Evolutionary conservation across 225 moss, liverwort and hornwort species (phyloP), one percentile per base, ranked within the genome.

Genomic region (Sphagnum contortum): DNA sequence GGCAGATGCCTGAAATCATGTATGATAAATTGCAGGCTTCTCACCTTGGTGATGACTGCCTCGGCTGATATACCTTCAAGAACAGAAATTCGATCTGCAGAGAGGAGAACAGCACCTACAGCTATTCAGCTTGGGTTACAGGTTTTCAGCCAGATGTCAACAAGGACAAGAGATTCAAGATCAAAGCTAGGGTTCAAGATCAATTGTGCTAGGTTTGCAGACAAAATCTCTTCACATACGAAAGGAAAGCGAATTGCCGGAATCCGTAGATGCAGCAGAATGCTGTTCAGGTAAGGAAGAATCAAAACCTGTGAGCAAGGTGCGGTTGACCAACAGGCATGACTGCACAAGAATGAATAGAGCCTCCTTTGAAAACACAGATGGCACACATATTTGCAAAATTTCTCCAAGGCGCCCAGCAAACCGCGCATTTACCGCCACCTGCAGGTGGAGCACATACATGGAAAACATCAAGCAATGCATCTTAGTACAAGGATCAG

Each of bases 301-400:
- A 12, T 47, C 9, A 3, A 12, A 12, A 76, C 82, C 67, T 82
- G 82, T 82, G 47, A 73, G 75, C 14, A 82, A 68, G 12, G 83
- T 83, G 45, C 79, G 76, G 79, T 76, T 83, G 70, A 83, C 79
- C 65, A 83, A 64, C 53, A 80, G 74, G 67, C 67, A 78, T 68
- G 78, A 71, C 53, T 82, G 78, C 54, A 59, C 49, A 4, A 79
- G 54, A 11, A 83, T 76, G 64, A 83, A 49, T 6, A 77, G 69
- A 44, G 79, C 73, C 68, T 82, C 78, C 73, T 66, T 79, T 29
- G 76, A 82, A 49, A 59, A 59, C 9, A 79, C 52, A 62, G 82
- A 73, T 2, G 76, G 73, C 52, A 82, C 73, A 59, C 79, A 79
- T 73, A 79, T 76, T 52, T 50, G 61, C 66, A 76, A 57, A 63